phyloP scores from a whole-genome alignment of 495 filamentous ascomycete genomes.

The Penicillium lividum region DNA sequence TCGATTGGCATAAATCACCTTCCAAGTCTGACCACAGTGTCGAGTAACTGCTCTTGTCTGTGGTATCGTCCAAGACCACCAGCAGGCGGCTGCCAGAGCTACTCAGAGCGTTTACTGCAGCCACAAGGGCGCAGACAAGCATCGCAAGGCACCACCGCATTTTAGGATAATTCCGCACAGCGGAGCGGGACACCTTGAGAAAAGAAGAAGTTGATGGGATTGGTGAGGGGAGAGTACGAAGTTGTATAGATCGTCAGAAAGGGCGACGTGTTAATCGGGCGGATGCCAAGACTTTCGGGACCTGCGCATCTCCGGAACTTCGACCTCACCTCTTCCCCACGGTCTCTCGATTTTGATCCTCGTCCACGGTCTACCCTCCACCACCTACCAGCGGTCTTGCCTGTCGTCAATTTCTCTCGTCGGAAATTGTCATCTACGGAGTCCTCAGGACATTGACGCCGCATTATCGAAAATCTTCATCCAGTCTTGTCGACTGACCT shows the following conservation, averaged over 20 bases:
- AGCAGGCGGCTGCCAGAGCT: slow-evolving; percentile 78
- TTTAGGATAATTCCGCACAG: slow-evolving; percentile 44
- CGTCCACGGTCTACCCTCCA: slow-evolving; percentile 12
- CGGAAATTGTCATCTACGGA: slow-evolving; percentile 7
- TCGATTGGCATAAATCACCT: slow-evolving; percentile 51
- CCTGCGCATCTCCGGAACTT: slow-evolving; percentile 41
- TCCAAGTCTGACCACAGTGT: slow-evolving; percentile 80
- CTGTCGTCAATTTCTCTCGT: slow-evolving; percentile 3
- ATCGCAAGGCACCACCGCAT: slow-evolving; percentile 80
- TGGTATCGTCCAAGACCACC: slow-evolving; percentile 80
- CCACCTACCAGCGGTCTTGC: slow-evolving; percentile 5
- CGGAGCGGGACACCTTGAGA: slow-evolving; percentile 30
- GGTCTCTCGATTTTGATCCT: slow-evolving; percentile 23
- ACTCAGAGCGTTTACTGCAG: slow-evolving; percentile 73
- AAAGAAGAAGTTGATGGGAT: slow-evolving; percentile 25
- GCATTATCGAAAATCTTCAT: slow-evolving; percentile 14
- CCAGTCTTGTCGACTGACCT: slow-evolving; percentile 19
- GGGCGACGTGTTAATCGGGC: slow-evolving; percentile 53
- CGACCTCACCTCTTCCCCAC: slow-evolving; percentile 32
- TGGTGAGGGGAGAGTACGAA: slow-evolving; percentile 15
- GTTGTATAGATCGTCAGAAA: slow-evolving; percentile 31
- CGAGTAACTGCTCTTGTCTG: slow-evolving; percentile 77
- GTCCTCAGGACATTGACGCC: slow-evolving; percentile 7
- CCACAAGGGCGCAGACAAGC: slow-evolving; percentile 61
- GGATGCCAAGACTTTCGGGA: slow-evolving; percentile 46